Evolutionary conservation across 2,329 filamentous ascomycete genomes (phyloP).

Genomic region (Fusarium fujikuroi): DNA sequence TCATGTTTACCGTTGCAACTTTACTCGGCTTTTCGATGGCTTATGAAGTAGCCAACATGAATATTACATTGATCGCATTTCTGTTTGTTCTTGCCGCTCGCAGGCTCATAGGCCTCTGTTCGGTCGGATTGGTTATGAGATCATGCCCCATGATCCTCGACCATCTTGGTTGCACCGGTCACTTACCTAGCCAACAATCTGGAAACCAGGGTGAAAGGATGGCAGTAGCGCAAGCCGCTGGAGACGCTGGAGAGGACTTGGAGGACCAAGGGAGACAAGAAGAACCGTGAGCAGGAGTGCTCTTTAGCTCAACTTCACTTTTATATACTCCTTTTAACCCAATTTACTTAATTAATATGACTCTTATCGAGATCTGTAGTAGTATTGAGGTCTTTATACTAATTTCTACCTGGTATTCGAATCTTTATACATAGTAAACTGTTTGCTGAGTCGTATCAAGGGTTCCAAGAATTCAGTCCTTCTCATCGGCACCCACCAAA

Average conservation of each 20-base stretch:
- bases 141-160: not conserved
- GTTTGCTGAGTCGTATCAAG: no score
- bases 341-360: no score
- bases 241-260: not conserved
- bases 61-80: fast-evolving
- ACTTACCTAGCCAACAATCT: fast-evolving
- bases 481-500: no score
- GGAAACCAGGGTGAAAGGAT: not conserved
- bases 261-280: not conserved
- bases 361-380: fast-evolving
- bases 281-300: not conserved
- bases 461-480: no score
- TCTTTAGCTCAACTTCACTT: not conserved
- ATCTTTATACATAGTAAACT: no score
- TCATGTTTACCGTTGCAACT: not conserved
- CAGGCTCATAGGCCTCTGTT: fast-evolving
- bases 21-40: not conserved
- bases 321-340: no score
- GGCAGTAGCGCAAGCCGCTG: not conserved
- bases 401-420: no score
- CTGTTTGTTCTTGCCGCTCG: fast-evolving
- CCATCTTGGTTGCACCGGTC: fast-evolving
- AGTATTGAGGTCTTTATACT: no score
- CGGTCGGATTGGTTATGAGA: fast-evolving
- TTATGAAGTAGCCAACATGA: fast-evolving